These are phyloP conservation scores for Corylus avellana DNA, from an alignment of 306 rosid genomes.

Conservation along the genomic window DNA sequence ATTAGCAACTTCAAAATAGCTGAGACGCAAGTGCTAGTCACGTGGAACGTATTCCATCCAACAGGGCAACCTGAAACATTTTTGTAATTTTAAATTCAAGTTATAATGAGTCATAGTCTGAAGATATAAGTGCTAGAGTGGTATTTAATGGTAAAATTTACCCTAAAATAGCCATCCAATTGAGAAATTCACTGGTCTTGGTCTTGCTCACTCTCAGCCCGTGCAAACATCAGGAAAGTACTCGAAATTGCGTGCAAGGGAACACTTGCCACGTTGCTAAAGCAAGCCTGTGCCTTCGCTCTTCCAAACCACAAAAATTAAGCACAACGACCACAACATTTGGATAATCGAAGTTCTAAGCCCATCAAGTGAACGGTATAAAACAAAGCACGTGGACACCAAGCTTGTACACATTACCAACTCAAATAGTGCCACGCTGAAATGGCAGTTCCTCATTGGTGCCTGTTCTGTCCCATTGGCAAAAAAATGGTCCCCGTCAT, in stretches of 20 bases:
- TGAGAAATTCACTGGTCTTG: background rate
- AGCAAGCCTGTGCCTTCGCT: slow-evolving; percentile 21
- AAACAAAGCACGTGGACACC: slow-evolving; percentile 37
- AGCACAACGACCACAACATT: slow-evolving; percentile 16
- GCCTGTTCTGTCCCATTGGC: slow-evolving; percentile 1
- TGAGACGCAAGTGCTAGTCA: too few species aligned
- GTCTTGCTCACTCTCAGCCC: slow-evolving; percentile 7
- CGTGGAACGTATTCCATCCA: too few species aligned
- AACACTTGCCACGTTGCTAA: slow-evolving; percentile 48
- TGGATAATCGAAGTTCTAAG: slow-evolving; percentile 46
- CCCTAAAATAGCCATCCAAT: background rate
- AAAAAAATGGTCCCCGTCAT: background rate
- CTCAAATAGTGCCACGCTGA: slow-evolving; percentile 10
- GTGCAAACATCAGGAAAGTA: slow-evolving; percentile 38
- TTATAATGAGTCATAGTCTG: too few species aligned
- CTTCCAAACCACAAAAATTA: slow-evolving; percentile 40
- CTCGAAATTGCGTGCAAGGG: slow-evolving; percentile 50
- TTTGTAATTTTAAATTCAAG: too few species aligned
- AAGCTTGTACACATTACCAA: slow-evolving; percentile 33
- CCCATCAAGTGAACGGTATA: slow-evolving; percentile 36
- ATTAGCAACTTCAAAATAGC: too few species aligned
- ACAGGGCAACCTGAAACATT: too few species aligned
- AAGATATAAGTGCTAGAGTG: too few species aligned
- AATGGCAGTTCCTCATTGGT: background rate
- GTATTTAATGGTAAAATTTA: too few species aligned